phyloP scores from a whole-genome alignment of 257 asterid genomes.

The Prunella vulgaris region DNA sequence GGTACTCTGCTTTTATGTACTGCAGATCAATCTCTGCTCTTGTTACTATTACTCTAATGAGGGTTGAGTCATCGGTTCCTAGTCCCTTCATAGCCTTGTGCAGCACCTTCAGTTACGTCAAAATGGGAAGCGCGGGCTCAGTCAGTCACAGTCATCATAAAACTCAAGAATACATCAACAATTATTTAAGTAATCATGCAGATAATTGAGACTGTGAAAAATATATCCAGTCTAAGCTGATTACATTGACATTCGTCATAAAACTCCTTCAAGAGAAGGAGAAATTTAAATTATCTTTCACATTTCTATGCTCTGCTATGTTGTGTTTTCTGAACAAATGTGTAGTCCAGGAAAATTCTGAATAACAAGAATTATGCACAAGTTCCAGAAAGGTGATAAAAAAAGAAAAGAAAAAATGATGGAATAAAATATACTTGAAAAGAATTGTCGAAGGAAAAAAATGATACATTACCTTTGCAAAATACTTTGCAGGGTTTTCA shows the following conservation, averaged over 20 bases:
- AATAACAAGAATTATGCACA: neutral
- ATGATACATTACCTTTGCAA: slow-evolving; percentile 64
- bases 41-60: slow-evolving; percentile 65
- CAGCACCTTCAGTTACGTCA: slow-evolving; percentile 38
- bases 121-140: too few species aligned
- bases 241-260: too few species aligned
- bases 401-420: neutral
- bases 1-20: slow-evolving; percentile 77
- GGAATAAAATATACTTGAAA: neutral
- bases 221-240: neutral
- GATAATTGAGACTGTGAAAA: too few species aligned
- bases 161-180: too few species aligned
- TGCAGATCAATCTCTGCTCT: slow-evolving; percentile 92
- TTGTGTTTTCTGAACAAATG: neutral
- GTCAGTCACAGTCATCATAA: too few species aligned
- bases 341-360: neutral
- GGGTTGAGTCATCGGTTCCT: slow-evolving; percentile 76
- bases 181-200: too few species aligned
- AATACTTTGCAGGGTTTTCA: slow-evolving; percentile 68
- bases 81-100: slow-evolving; percentile 88
- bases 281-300: neutral
- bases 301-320: neutral
- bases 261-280: too few species aligned
- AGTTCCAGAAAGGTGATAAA: neutral
- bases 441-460: neutral